Conservation (phyloP, 371 early-diverging fungal genomes). For the Mucor lusitanicus region DNA sequence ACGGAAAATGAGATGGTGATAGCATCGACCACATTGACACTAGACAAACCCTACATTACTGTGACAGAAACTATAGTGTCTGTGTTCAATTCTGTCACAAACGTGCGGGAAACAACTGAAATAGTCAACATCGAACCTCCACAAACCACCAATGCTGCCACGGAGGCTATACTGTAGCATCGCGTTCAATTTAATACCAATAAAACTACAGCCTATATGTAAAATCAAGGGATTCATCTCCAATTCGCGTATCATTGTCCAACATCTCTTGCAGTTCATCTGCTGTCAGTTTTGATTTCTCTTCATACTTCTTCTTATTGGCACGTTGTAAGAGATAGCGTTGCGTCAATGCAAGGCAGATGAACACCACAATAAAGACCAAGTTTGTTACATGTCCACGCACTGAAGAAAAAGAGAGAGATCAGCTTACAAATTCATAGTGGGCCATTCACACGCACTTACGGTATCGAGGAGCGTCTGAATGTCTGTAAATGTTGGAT, state of each 20-base stretch:
- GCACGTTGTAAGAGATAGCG: slow-evolving; percentile 26
- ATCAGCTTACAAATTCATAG: not conserved
- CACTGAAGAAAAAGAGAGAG: slow-evolving; percentile 22
- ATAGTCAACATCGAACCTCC: not conserved
- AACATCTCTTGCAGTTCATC: slow-evolving; percentile 6
- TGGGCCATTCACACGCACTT: slow-evolving; percentile 1
- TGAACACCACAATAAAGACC: slow-evolving; percentile 32
- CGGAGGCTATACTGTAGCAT: not conserved
- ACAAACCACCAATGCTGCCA: not conserved
- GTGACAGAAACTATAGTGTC: not conserved
- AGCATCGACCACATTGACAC: not conserved
- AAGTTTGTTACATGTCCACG: slow-evolving; percentile 41
- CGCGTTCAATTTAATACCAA: not conserved
- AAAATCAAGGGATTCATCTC: slow-evolving; percentile 36
- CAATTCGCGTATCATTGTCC: slow-evolving; percentile 16
- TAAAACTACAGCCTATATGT: slow-evolving; percentile 26
- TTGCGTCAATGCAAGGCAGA: slow-evolving; percentile 31
- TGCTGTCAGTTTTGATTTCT: slow-evolving; percentile 6
- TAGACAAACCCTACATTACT: not conserved
- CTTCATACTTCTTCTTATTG: slow-evolving; percentile 15
- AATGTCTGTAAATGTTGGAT: slow-evolving; percentile 47
- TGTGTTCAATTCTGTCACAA: not conserved
- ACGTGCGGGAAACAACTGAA: not conserved
- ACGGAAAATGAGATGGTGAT: not conserved
- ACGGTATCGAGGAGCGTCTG: slow-evolving; percentile 49